phyloP scores from a whole-genome alignment of 83 land plant species.

The Thuja plicata region DNA sequence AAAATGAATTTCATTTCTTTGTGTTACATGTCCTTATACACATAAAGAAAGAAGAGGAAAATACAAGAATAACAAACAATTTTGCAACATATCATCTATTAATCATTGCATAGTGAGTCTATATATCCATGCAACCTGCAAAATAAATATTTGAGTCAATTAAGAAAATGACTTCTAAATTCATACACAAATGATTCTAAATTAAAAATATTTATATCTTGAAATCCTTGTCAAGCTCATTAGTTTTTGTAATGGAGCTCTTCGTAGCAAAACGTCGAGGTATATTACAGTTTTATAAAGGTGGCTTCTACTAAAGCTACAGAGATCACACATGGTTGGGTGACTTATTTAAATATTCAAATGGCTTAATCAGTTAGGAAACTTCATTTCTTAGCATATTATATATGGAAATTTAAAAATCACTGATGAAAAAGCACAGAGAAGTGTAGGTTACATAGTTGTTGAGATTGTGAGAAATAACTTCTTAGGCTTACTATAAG shows the following conservation, averaged over 20 bases:
- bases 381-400: neutral
- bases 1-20: neutral
- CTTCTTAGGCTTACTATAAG: neutral
- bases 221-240: neutral
- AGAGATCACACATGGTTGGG: neutral
- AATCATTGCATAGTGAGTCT: neutral
- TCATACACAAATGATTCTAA: neutral
- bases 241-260: neutral
- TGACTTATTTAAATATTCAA: neutral
- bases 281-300: neutral
- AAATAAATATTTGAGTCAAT: neutral
- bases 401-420: neutral
- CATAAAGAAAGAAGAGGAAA: neutral
- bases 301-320: neutral
- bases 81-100: neutral
- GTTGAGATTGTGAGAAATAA: neutral
- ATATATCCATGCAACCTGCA: neutral
- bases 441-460: neutral
- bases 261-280: neutral
- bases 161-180: neutral
- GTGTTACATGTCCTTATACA: neutral
- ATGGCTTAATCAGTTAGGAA: neutral
- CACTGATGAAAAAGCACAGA: neutral
- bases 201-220: neutral
- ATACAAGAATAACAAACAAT: neutral